Conservation (phyloP, 176 grass and related monocot species). For the Zea luxurians region DNA sequence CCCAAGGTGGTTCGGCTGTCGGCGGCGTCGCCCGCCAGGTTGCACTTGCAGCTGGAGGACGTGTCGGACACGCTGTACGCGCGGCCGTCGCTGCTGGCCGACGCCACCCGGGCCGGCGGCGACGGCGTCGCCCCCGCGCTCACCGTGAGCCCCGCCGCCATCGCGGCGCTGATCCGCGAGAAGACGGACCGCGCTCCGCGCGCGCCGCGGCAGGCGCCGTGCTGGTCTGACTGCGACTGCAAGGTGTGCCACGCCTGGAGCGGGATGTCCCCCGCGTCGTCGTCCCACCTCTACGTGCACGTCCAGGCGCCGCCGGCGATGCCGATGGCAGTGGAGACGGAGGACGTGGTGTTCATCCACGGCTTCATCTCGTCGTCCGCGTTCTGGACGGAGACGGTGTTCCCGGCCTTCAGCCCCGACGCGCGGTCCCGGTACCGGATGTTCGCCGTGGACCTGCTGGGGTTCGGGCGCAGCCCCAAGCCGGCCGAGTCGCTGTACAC, state of each 20-base stretch:
- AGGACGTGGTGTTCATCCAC: slow-evolving; percentile 91
- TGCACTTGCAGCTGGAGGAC: slow-evolving; percentile 77
- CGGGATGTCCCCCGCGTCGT: not conserved
- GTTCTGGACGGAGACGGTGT: slow-evolving; percentile 97
- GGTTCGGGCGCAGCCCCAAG: slow-evolving; percentile 92
- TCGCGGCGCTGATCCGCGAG: slow-evolving; percentile 75
- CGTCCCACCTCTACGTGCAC: slow-evolving; percentile 73
- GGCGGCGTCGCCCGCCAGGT: slow-evolving; percentile 44
- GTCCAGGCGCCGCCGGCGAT: slow-evolving; percentile 30
- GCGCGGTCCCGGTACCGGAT: slow-evolving; percentile 53
- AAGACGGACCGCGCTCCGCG: slow-evolving; percentile 55
- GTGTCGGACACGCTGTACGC: slow-evolving; percentile 91
- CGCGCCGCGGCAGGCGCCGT: slow-evolving; percentile 36
- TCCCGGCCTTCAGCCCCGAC: slow-evolving; percentile 61
- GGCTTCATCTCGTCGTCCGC: slow-evolving; percentile 93
- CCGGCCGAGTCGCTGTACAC: slow-evolving; percentile 90
- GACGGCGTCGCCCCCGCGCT: slow-evolving; percentile 52
- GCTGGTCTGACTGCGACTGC: slow-evolving; percentile 99
- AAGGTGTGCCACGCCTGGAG: slow-evolving; percentile 86
- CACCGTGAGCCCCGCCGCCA: slow-evolving; percentile 30
- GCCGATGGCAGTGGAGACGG: not conserved
- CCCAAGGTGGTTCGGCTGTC: slow-evolving; percentile 82
- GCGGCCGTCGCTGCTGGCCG: slow-evolving; percentile 61
- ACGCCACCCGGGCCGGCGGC: slow-evolving; percentile 51
- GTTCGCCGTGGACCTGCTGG: slow-evolving; percentile 86